A percentile compares a stretch with the other conserved stretches of the same genome.
phyloP scores from a whole-genome alignment of 345 rosid species.

The Pelargonium nanum region DNA sequence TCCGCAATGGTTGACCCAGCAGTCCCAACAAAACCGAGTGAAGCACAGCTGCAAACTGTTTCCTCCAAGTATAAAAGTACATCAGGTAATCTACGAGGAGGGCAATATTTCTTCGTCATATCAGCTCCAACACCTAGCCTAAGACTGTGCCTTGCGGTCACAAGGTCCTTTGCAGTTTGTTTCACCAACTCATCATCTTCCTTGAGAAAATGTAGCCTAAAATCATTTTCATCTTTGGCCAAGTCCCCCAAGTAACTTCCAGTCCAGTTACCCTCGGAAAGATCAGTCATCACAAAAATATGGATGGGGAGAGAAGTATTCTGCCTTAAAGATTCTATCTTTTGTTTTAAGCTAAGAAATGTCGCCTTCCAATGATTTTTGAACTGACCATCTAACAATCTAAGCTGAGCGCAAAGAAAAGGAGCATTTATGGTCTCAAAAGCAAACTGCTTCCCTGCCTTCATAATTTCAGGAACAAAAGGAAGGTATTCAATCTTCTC shows the following conservation, averaged over 20 bases:
- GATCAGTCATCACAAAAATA: conserved; percentile 88
- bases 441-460: conserved; percentile 50
- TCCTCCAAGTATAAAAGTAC: conserved; percentile 66
- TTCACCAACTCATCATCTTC: conserved; percentile 46
- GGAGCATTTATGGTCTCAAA: conserved; percentile 45
- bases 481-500: conserved; percentile 59
- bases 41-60: conserved; percentile 84
- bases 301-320: conserved; percentile 27
- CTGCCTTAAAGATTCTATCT: conserved; percentile 45
- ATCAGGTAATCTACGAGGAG: conserved; percentile 30
- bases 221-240: conserved; percentile 37
- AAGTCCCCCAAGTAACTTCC: conserved; percentile 68
- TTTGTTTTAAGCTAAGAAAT: conserved; percentile 48
- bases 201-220: conserved; percentile 45
- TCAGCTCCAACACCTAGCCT: no score
- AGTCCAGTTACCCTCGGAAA: conserved; percentile 75
- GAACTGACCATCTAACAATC: conserved; percentile 90
- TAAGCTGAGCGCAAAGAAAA: conserved; percentile 82
- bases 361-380: conserved; percentile 77
- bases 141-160: conserved; percentile 33
- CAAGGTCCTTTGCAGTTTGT: conserved; percentile 37
- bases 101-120: conserved; percentile 40
- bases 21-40: conserved; percentile 89
- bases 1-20: conserved; percentile 88
- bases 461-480: conserved; percentile 61